These are phyloP conservation scores for Leccinum subtestaceum DNA, from an alignment of 768 basidiomycete species.

Conservation along the genomic window DNA sequence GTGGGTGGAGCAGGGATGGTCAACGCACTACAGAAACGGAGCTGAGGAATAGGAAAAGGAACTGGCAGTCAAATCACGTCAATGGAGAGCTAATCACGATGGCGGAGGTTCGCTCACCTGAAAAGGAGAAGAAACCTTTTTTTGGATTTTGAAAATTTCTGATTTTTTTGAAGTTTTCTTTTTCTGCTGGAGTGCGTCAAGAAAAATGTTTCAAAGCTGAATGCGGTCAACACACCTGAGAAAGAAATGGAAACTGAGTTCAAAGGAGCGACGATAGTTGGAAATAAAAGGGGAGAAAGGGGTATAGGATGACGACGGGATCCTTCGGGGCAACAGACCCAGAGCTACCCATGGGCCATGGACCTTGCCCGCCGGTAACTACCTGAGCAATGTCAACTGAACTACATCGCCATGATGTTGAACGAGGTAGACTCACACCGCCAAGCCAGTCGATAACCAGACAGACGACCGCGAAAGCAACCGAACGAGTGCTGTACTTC, in stretches of 20 bases:
- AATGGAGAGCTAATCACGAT: not conserved
- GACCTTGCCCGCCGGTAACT: not conserved
- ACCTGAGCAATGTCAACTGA: not conserved
- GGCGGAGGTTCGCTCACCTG: not conserved
- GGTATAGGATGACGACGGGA: conserved; percentile 11
- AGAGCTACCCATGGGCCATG: not conserved
- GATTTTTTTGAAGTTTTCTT: conserved; percentile 2
- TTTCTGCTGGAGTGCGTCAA: not conserved
- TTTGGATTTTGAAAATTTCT: not conserved
- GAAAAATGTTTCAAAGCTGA: no score
- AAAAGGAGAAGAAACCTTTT: not conserved
- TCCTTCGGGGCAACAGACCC: not conserved
- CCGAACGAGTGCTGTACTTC: no score
- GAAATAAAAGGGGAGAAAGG: not conserved
- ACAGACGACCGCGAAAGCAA: not conserved
- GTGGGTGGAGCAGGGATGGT: no score
- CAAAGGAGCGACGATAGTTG: conserved; percentile 1
- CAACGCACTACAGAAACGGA: not conserved
- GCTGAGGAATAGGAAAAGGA: not conserved
- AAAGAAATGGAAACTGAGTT: not conserved
- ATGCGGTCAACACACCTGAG: not conserved
- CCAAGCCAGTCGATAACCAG: not conserved
- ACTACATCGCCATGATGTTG: not conserved
- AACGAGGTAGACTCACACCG: not conserved
- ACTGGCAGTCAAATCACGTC: not conserved